These are phyloP conservation scores for Daldinia vernicosa DNA, from an alignment of 495 filamentous ascomycete species.

Conservation along the genomic window DNA sequence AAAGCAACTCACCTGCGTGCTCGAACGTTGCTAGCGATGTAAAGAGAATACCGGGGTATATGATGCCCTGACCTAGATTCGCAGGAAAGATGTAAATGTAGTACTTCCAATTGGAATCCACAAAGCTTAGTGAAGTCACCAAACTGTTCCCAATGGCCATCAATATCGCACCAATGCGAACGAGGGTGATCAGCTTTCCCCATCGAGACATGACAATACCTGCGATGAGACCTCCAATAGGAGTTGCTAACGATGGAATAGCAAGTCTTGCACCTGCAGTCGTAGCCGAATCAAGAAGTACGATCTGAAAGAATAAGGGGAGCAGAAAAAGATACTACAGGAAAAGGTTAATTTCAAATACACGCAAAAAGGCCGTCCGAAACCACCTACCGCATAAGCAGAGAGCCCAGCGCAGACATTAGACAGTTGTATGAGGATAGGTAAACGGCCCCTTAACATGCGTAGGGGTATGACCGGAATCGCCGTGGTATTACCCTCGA, in stretches of 20 bases:
- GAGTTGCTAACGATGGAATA: conserved; percentile 69
- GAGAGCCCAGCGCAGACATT: conserved; percentile 70
- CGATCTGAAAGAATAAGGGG: conserved; percentile 70
- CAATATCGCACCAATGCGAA: conserved; percentile 63
- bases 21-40: conserved; percentile 70
- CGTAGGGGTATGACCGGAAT: conserved; percentile 69
- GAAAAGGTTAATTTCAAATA: not conserved
- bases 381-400: conserved; percentile 70
- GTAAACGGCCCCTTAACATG: conserved; percentile 62
- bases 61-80: conserved; percentile 70
- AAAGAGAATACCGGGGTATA: conserved; percentile 70
- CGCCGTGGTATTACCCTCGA: conserved; percentile 66
- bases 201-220: conserved; percentile 72
- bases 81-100: conserved; percentile 69
- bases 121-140: conserved; percentile 63
- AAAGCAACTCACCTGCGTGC: conserved; percentile 60
- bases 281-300: conserved; percentile 68
- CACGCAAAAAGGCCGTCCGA: too few species aligned
- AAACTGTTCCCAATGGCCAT: conserved; percentile 69
- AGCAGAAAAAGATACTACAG: conserved; percentile 71
- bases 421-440: conserved; percentile 63
- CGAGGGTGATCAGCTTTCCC: conserved; percentile 65
- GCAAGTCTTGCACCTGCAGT: conserved; percentile 67
- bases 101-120: conserved; percentile 70
- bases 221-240: conserved; percentile 67